Conservation (phyloP, 768 basidiomycete species). For the Sporobolomyces pararoseus region DNA sequence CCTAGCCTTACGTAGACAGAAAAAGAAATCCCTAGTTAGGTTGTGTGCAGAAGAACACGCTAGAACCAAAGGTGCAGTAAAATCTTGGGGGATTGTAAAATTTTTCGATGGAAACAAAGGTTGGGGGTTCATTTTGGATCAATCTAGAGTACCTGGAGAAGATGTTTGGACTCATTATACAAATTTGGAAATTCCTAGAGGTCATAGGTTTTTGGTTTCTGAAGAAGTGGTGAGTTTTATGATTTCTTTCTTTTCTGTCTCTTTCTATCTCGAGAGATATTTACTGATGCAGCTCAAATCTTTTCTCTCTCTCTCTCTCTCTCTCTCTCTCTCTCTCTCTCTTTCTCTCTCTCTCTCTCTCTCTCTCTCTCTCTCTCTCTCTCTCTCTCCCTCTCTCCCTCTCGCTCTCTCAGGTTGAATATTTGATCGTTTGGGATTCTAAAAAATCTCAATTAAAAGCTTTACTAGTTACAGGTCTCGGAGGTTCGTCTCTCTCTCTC, state of each 20-base stretch:
- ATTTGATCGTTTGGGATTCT: constrained; percentile 8
- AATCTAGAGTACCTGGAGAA: neutral
- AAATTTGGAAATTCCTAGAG: constrained; percentile 6
- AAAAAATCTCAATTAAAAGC: constrained; percentile 13
- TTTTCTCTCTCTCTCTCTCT: neutral
- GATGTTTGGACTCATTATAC: constrained; percentile 19
- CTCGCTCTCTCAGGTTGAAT: neutral
- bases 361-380: neutral
- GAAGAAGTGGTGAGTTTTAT: constrained; percentile 7
- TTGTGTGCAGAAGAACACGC: neutral
- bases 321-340: neutral
- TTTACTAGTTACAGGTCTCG: constrained; percentile 6
- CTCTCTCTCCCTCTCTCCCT: neutral
- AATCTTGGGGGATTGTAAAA: constrained; percentile 1
- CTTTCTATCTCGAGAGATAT: too few species aligned
- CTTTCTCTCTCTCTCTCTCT: neutral
- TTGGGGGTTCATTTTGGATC: constrained; percentile 10
- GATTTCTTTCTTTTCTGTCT: neutral
- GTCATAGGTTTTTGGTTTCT: constrained; percentile 7
- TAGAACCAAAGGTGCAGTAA: neutral
- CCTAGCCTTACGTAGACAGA: neutral
- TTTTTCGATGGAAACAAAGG: constrained; percentile 21
- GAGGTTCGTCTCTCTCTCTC: constrained; percentile 3
- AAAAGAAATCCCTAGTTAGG: neutral
- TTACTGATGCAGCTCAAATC: too few species aligned